A percentile compares a stretch with the other conserved stretches of the same genome.
These are phyloP conservation scores for Trichoderma arundinaceum DNA, from an alignment of 2,329 filamentous ascomycete genomes.

Conservation along the genomic window DNA sequence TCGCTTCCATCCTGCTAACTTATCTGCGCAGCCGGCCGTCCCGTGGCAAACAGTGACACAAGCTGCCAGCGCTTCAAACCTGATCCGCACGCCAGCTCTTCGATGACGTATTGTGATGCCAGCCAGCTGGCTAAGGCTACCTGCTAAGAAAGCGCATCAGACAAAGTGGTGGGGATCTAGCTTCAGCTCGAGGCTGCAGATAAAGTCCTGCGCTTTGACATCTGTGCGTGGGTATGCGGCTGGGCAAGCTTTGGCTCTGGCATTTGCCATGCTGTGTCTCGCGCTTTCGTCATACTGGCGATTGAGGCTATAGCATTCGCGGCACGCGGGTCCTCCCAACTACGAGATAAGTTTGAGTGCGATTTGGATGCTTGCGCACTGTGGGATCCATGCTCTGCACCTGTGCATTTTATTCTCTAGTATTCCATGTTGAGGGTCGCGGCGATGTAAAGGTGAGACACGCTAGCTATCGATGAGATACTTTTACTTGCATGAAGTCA, in stretches of 20 bases:
- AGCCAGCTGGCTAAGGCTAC: background rate
- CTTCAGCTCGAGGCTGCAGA: conserved; percentile 10
- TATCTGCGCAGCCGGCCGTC: conserved; percentile 12
- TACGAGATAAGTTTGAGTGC: background rate
- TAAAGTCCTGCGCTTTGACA: background rate
- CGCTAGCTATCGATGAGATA: background rate
- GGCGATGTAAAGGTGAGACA: background rate
- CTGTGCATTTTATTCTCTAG: background rate
- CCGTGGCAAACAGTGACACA: conserved; percentile 1
- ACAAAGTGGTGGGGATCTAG: conserved; percentile 19
- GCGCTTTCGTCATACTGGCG: conserved; percentile 29
- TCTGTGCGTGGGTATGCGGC: background rate
- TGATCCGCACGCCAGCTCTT: conserved; percentile 18
- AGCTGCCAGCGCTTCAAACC: conserved; percentile 18
- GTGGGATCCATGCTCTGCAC: background rate
- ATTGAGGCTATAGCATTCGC: conserved; percentile 21
- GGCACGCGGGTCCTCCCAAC: conserved; percentile 10
- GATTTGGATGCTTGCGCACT: background rate
- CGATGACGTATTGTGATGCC: conserved; percentile 30
- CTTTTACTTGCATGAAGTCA: background rate
- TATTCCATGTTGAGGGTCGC: background rate
- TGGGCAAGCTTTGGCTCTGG: background rate
- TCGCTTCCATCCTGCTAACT: conserved; percentile 5
- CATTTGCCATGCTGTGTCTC: background rate
- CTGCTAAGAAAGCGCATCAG: conserved; percentile 18